Base-by-base conservation (phyloP, 805 yeast genomes). In the Kregervanrija pseudodelftensis region DNA sequence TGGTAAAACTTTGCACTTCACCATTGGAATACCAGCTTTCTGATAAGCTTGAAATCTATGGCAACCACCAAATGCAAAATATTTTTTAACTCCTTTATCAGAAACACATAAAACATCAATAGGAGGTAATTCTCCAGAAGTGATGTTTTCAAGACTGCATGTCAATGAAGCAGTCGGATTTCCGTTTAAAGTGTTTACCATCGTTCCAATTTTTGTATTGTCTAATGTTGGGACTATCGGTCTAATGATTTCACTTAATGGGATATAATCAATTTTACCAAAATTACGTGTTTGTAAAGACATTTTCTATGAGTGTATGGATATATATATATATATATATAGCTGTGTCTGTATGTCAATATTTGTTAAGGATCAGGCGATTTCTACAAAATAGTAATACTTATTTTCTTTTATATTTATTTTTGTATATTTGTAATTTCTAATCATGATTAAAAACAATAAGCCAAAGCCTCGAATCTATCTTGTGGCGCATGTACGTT, bases 11-110 rank as follows among this genome's bases (percentile, higher is more conserved):
- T 81, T 82, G 61, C 88, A 82, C 55, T 74, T 80, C 9, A 88
- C 95, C 66, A 73, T 54, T 17, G 63, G 59, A 3, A 63, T 58
- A 30, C 71, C 73, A 1, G 70, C 67, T 36, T 68, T 70, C 46
- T 86, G 93, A 58, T 88, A 88, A 0, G 95, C 95, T 60, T 87
- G 95, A 53, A 87, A 82, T 49, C 96, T 64, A 58, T 87, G 96
- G 58, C 96, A 87, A 0, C 95, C 95, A 7, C 95, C 96, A 64
- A 87, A 87, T 1, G 90, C 95, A 63, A 85, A 86, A 57, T 82
- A 86, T 59, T 73, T 73, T 33, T 64, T 70, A 40, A 75, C 64
- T 1, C 87, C 91, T 8, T 73, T 60, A 36, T 82, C 83, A 37
- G 81, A 69, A 2, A 86, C 85, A 33, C 73, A 71, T 49, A 87